Evolutionary conservation across 345 rosid genomes (phyloP), one percentile per base, ranked within the genome.

Genomic region (Salix exigua): DNA sequence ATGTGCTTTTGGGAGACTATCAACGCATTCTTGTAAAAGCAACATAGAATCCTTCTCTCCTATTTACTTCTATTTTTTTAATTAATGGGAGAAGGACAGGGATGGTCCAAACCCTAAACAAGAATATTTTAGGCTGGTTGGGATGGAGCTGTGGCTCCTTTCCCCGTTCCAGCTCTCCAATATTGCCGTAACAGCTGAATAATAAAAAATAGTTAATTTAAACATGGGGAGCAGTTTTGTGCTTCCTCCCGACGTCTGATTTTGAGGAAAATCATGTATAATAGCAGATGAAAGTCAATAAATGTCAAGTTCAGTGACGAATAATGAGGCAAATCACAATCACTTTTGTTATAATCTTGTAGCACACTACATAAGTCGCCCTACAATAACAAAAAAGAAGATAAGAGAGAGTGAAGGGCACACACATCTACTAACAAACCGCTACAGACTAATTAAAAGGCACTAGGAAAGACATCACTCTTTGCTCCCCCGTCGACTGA

Each of bases 401-500:
- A 16, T 5, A 18, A 70, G 28, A 2, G 40, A 2, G 40, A 2
- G 18, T 1, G 51, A 17, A 53, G 14, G 25, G 4, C n/a, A 3
- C 1, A 23, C 8, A 48, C 9, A 19, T 51, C 18, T 23, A 23
- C 33, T 3, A 17, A 2, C 16, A 30, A 46, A 10, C 46, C 10
- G 67, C 7, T 18, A 10, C 28, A 33, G 9, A 35, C 61, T 8
- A 16, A 67, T 5, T 1, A 48, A 37, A 8, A 31, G 53, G 18
- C 4, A 28, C 42, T 30, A 28, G 44, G 68, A 70, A 19, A 10
- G 23, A 26, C 55, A 62, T 9, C 11, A 44, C 40, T 44, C 1
- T n/a, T 2, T 53, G 50, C 21, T 78, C 8, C 2, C 31, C 1
- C 69, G 67, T 60, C 61, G 72, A 66, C 62, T 4, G 30, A 87